phyloP scores from a whole-genome alignment of 371 early-diverging fungal genomes.

The Amoeboradix gromovi region DNA sequence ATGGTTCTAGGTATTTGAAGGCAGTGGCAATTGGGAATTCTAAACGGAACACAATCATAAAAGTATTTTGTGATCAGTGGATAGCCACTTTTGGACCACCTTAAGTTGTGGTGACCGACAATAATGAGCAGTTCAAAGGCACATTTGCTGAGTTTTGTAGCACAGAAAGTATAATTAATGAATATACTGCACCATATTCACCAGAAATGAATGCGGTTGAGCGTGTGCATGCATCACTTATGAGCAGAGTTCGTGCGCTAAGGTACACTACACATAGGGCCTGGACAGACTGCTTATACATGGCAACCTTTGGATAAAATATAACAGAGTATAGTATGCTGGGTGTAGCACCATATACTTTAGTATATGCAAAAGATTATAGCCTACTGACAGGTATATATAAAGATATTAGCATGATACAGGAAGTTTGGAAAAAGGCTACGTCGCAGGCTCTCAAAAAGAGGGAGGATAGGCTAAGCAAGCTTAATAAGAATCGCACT shows the following conservation, averaged over 20 bases:
- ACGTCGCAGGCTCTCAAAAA: neutral
- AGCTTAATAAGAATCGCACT: neutral
- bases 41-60: neutral
- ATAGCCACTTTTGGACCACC: neutral
- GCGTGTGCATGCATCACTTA: neutral
- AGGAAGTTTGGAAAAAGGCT: neutral
- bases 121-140: neutral
- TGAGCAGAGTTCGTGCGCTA: neutral
- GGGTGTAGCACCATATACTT: neutral
- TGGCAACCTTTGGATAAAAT: neutral
- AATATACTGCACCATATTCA: no score
- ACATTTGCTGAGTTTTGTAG: neutral
- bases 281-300: neutral
- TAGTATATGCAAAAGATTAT: neutral
- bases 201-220: neutral
- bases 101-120: neutral
- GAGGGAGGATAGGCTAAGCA: neutral
- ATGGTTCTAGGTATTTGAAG: neutral
- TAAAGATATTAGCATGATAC: neutral
- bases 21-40: neutral
- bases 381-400: neutral
- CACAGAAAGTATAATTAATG: neutral
- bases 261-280: neutral
- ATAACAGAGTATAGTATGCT: neutral
- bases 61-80: neutral